Conservation (phyloP, 352 stramenopile species). For the Blastocystis hominis region DNA sequence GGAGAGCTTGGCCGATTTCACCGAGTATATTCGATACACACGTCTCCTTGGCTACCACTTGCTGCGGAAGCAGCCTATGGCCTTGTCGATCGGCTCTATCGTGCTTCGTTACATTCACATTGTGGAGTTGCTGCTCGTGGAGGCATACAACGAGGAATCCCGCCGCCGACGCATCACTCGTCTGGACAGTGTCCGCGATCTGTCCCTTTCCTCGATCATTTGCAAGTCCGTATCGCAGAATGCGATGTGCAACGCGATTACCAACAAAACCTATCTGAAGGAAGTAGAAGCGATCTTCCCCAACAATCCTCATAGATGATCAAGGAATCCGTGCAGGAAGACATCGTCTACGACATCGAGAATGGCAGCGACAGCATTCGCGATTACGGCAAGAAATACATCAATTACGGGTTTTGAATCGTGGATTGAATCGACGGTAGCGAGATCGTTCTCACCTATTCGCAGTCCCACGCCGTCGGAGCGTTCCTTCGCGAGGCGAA, state of each 20-base stretch:
- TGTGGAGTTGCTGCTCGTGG: background rate
- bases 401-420: slow-evolving; percentile 6
- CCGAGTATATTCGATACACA: slow-evolving; percentile 1
- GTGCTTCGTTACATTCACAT: slow-evolving; percentile 48
- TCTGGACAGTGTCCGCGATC: background rate
- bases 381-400: background rate
- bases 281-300: background rate
- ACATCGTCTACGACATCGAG: slow-evolving; percentile 43
- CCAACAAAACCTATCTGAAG: background rate
- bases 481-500: slow-evolving; percentile 11
- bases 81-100: slow-evolving; percentile 30
- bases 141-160: background rate
- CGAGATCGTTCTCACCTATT: slow-evolving; percentile 45
- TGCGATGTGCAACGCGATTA: background rate
- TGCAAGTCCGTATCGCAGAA: background rate
- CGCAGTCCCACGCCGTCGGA: background rate
- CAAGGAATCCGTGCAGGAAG: slow-evolving; percentile 26
- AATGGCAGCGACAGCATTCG: slow-evolving; percentile 14
- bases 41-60: background rate
- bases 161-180: background rate
- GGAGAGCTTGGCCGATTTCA: background rate
- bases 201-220: slow-evolving; percentile 13
- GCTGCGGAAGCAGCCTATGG: slow-evolving; percentile 51
- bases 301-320: background rate
- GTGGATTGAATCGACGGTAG: background rate